A percentile compares a stretch with the other conserved stretches of the same genome.
phyloP scores from a whole-genome alignment of 2,329 filamentous ascomycete genomes.

The Cladosporium sp. region DNA sequence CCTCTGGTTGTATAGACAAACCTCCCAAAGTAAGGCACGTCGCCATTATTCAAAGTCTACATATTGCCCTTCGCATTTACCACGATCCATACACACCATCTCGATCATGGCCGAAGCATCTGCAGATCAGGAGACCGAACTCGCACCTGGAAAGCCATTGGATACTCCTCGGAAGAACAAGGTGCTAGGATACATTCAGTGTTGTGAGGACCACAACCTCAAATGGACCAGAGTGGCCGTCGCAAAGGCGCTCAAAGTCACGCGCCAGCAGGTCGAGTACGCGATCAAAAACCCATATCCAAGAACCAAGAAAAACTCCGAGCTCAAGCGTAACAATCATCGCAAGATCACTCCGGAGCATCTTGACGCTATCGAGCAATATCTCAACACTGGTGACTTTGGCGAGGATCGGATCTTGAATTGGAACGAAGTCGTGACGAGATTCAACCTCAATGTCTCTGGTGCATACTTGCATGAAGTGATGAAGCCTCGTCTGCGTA shows the following conservation, averaged over 20 bases:
- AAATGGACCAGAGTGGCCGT: background rate
- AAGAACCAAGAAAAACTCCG: background rate
- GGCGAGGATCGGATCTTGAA: background rate
- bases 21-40: background rate
- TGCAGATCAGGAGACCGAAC: background rate
- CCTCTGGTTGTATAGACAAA: too few species aligned
- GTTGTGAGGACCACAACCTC: background rate
- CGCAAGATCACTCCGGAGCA: background rate
- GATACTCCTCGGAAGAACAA: slow-evolving; percentile 2
- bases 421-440: background rate
- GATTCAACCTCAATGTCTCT: background rate
- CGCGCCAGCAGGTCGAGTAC: background rate
- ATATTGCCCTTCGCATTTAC: background rate
- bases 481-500: background rate
- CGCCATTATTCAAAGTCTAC: slow-evolving; percentile 3
- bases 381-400: background rate
- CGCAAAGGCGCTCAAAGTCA: background rate
- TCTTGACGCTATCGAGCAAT: background rate
- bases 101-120: background rate
- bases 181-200: slow-evolving; percentile 2
- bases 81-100: background rate
- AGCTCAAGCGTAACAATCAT: background rate
- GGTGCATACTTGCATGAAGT: background rate
- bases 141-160: background rate
- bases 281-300: background rate